A percentile compares a stretch with the other conserved stretches of the same genome.
These are phyloP conservation scores for Chlorella ohadii DNA, from an alignment of 139 green algal genomes.

Conservation along the genomic window DNA sequence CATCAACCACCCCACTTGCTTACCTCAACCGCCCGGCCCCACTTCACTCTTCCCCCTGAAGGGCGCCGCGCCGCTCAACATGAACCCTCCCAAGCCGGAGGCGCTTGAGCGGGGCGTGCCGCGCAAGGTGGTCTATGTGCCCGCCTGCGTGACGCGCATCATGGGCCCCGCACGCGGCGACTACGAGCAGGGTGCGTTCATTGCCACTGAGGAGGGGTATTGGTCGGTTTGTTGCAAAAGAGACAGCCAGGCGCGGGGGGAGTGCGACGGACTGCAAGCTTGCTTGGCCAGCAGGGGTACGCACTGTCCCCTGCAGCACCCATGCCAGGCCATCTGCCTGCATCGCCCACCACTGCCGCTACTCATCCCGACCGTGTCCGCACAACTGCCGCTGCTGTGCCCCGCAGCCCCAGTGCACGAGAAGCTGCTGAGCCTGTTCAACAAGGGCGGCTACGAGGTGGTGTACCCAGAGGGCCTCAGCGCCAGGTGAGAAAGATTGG, in stretches of 20 bases:
- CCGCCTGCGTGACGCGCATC: constrained; percentile 94
- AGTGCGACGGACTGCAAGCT: too few species aligned
- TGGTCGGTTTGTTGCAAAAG: too few species aligned
- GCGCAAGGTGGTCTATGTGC: constrained; percentile 91
- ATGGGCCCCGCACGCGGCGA: constrained; percentile 89
- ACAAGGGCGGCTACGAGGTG: constrained; percentile 84
- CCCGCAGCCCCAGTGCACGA: constrained; percentile 79
- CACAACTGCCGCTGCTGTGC: too few species aligned
- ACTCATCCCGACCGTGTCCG: too few species aligned
- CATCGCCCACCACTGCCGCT: neutral
- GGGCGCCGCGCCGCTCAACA: constrained; percentile 57
- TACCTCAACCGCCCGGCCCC: too few species aligned
- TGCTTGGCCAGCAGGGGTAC: too few species aligned
- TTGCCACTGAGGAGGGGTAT: too few species aligned
- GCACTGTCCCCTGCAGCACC: too few species aligned
- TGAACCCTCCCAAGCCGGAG: constrained; percentile 50
- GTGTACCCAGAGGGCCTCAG: constrained; percentile 86
- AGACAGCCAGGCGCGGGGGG: too few species aligned
- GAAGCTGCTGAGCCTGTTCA: constrained; percentile 91
- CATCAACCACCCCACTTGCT: too few species aligned
- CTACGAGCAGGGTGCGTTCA: constrained; percentile 56
- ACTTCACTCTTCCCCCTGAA: constrained; percentile 11
- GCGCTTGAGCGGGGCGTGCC: constrained; percentile 35
- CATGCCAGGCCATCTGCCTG: too few species aligned
- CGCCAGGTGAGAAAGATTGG: neutral